Conservation (phyloP, 129 eudicot species). For the Chrysanthemum makinoi region DNA sequence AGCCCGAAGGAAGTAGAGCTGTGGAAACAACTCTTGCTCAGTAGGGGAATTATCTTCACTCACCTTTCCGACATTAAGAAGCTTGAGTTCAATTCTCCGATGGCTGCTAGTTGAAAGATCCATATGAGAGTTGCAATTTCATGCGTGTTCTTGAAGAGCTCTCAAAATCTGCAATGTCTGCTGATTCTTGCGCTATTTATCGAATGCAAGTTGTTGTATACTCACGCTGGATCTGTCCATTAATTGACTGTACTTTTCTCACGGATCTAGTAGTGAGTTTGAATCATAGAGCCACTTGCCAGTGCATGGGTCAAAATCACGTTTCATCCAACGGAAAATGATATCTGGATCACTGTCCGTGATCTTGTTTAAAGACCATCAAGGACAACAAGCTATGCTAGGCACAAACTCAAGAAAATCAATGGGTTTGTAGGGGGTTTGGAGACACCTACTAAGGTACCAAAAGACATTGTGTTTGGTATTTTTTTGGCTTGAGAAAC, state of each 20-base stretch:
- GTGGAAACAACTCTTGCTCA: constrained; percentile 5
- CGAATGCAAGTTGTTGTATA: no score
- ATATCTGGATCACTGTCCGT: not conserved
- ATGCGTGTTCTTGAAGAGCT: constrained; percentile 19
- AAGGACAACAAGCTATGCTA: constrained; percentile 5
- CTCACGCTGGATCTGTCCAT: no score
- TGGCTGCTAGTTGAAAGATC: constrained; percentile 10
- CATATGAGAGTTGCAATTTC: constrained; percentile 10
- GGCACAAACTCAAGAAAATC: constrained; percentile 16
- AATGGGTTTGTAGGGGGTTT: constrained; percentile 12
- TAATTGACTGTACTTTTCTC: not conserved
- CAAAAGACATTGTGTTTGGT: constrained; percentile 13
- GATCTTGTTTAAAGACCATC: constrained; percentile 26
- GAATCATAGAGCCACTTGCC: constrained; percentile 21
- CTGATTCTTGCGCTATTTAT: not conserved
- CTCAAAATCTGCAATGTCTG: not conserved
- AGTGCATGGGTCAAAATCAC: not conserved
- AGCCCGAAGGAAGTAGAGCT: no score
- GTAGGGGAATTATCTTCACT: constrained; percentile 8
- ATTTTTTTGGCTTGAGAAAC: constrained; percentile 17
- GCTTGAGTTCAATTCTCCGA: constrained; percentile 11
- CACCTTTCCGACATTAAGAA: constrained; percentile 8
- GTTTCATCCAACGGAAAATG: constrained; percentile 1
- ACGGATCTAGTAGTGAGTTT: not conserved
- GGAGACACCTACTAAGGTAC: constrained; percentile 1